Evolutionary conservation across 441 rosid genomes (phyloP).

Genomic region (Lepidium campestre): DNA sequence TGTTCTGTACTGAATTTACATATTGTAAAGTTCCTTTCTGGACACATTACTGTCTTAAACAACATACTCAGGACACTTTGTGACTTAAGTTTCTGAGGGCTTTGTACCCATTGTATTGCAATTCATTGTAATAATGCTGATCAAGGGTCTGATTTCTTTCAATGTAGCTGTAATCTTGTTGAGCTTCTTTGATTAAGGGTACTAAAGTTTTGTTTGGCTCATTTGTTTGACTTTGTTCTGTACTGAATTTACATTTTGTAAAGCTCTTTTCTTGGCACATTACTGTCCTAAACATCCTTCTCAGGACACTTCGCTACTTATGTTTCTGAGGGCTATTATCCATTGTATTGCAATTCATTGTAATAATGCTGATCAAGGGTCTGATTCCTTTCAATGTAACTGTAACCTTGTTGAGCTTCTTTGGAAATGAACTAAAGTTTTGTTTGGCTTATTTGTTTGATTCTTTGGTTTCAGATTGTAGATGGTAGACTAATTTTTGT

Average conservation of each 20-base stretch:
- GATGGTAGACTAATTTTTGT: slow-evolving; percentile 48
- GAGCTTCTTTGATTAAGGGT: not conserved
- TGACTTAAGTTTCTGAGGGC: not conserved
- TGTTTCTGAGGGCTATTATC: not conserved
- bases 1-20: not conserved
- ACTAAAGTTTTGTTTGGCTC: not conserved
- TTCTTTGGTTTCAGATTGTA: slow-evolving; percentile 35
- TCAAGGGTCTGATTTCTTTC: not conserved
- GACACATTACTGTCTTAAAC: not conserved
- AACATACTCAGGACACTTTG: not conserved
- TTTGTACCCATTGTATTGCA: not conserved
- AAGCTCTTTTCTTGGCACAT: not conserved
- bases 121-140: not conserved
- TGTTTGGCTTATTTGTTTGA: not conserved
- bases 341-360: not conserved
- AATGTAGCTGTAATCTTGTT: not conserved
- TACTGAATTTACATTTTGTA: not conserved
- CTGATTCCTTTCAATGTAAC: not conserved
- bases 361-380: not conserved
- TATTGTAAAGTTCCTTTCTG: not conserved
- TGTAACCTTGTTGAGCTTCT: not conserved
- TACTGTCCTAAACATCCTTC: not conserved
- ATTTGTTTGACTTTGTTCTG: not conserved
- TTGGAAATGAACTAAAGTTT: not conserved
- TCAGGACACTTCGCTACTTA: not conserved